Evolutionary conservation across 805 yeast genomes (phyloP), one percentile per base, ranked within the genome.

Genomic region (Starmerella scarabaei): DNA sequence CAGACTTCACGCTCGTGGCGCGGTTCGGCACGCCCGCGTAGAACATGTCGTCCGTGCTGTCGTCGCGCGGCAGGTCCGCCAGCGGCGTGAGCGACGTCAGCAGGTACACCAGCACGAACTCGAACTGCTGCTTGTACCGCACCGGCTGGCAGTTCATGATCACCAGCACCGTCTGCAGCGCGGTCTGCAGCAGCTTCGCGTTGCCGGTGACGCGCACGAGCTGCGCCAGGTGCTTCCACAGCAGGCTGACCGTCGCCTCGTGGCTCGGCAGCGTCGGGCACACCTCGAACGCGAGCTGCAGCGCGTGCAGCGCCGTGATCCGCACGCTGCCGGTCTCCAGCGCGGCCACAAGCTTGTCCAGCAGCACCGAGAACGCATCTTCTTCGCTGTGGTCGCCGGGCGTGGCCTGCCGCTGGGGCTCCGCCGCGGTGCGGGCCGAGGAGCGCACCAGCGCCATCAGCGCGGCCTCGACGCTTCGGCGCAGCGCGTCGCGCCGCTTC

Each of bases 181-280:
- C 73, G 8, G 80, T 75, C 46, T 77, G 81, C 14, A 88, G 64
- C 9, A 91, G 63, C 2, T 78, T 68, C 2, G 82, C 71, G 15
- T 84, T 79, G 47, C 83, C 93, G 2, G 44, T 47, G 2, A 71
- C 42, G 45, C 93, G 81, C 23, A 85, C 73, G 21, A 85, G 71
- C 56, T 77, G 91, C 34, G 88, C 72, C 21, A 86, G 68, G 53
- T 83, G 81, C 55, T 85, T 88, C 57, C 84, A 82, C n/a, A 86
- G 71, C 8, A 81, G 77, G 1, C 88, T 72, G 8, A 83, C 70
- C 21, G 84, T 62, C 16, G 68, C 70, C 56, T 83, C 69, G 34
- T 86, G 62, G 3, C 77, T 67, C 2, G 80, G 75, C 54, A 81
- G 88, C 21, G 62, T 56, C 3, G 71, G 64, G 37, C 85, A 67